Percentiles rank a stretch among this genome's conserved stretches.
These are phyloP conservation scores for Sphagnum magellanicum DNA, from an alignment of 228 moss, liverwort and hornwort species.

Conservation along the genomic window DNA sequence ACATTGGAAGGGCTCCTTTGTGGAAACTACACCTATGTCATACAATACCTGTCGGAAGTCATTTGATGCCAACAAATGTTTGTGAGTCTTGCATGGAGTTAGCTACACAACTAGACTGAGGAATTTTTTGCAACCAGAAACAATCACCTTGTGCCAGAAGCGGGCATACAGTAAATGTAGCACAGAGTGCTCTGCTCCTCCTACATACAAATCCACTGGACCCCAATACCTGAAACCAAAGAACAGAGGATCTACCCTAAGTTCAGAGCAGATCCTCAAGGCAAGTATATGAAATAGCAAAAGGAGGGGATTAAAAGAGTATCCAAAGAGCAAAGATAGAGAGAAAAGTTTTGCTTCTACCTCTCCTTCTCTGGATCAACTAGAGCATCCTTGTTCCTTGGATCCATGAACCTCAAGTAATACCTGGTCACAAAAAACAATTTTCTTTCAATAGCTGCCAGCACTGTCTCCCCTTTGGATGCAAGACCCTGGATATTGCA, in stretches of 20 bases:
- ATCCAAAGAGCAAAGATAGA: neutral
- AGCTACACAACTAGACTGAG: neutral
- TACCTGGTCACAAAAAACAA: slow-evolving; percentile 42
- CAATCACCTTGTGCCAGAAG: slow-evolving; percentile 88
- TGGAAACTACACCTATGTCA: slow-evolving; percentile 93
- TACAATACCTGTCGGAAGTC: slow-evolving; percentile 51
- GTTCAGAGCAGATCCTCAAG: no score
- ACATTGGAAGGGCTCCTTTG: slow-evolving; percentile 93
- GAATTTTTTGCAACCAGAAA: neutral
- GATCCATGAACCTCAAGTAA: slow-evolving; percentile 98
- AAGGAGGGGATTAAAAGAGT: no score
- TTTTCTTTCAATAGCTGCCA: no score
- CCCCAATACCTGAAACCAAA: slow-evolving; percentile 76
- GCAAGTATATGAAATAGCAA: no score
- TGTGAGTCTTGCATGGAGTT: no score
- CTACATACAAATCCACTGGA: slow-evolving; percentile 85
- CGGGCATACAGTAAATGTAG: slow-evolving; percentile 93
- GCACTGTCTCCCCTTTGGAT: no score
- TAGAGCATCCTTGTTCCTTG: slow-evolving; percentile 54
- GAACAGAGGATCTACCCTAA: neutral
- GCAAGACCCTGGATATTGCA: no score
- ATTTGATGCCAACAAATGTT: no score
- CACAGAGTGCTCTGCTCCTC: slow-evolving; percentile 96
- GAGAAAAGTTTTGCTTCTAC: slow-evolving; percentile 16
- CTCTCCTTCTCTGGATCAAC: slow-evolving; percentile 89